Conservation (phyloP, 441 rosid species). For the Breynia disticha region DNA sequence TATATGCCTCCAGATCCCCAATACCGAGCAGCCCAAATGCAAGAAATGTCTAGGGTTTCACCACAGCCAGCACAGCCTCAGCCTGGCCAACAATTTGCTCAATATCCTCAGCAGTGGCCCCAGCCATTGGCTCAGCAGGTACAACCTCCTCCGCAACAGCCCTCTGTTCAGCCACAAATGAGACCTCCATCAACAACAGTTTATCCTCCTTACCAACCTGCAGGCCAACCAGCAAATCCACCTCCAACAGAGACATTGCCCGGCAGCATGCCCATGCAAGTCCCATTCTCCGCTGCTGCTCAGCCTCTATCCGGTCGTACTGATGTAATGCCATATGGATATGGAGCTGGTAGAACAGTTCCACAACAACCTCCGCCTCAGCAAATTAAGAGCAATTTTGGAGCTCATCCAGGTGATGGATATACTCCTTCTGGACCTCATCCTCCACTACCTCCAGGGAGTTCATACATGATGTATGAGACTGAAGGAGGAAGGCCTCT, state of each 20-base stretch:
- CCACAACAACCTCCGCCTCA: slow-evolving; percentile 58
- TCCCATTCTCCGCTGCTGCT: slow-evolving; percentile 56
- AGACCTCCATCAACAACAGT: slow-evolving; percentile 43
- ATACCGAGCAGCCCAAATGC: slow-evolving; percentile 46
- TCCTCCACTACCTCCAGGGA: slow-evolving; percentile 45
- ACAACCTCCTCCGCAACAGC: slow-evolving; percentile 33
- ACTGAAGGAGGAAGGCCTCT: slow-evolving; percentile 49
- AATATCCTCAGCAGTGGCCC: slow-evolving; percentile 66
- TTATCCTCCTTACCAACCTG: slow-evolving; percentile 53
- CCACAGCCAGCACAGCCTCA: slow-evolving; percentile 32
- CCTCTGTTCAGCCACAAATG: slow-evolving; percentile 41
- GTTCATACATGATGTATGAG: slow-evolving; percentile 61
- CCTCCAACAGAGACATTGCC: slow-evolving; percentile 37
- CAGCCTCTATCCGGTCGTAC: slow-evolving; percentile 48
- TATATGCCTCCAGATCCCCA: slow-evolving; percentile 47
- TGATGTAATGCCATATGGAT: slow-evolving; percentile 51
- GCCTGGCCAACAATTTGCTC: slow-evolving; percentile 41
- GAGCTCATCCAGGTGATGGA: slow-evolving; percentile 47
- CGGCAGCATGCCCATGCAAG: slow-evolving; percentile 57
- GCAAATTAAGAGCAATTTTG: slow-evolving; percentile 53
- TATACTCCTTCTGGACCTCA: slow-evolving; percentile 48
- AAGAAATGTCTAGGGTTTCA: slow-evolving; percentile 37
- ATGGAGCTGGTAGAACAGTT: slow-evolving; percentile 45
- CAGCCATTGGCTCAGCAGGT: slow-evolving; percentile 54
- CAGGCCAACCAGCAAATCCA: slow-evolving; percentile 36